These are phyloP conservation scores for Orbilia brochopaga DNA, from an alignment of 2,329 filamentous ascomycete genomes.

Conservation along the genomic window DNA sequence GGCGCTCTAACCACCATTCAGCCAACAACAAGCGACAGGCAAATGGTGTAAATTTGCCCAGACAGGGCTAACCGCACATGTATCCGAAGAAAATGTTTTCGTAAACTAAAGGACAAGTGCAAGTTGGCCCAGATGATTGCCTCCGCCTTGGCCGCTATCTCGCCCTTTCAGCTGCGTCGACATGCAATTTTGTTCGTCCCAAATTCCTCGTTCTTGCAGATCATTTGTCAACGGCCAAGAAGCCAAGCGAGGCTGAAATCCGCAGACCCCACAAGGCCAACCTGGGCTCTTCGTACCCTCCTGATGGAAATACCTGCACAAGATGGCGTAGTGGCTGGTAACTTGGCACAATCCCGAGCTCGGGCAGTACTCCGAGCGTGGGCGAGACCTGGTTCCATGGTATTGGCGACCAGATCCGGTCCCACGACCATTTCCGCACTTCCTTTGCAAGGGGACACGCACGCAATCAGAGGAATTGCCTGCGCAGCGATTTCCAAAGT, in stretches of 20 bases:
- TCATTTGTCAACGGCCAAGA: conserved; percentile 33
- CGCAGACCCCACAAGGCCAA: background rate
- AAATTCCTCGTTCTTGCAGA: background rate
- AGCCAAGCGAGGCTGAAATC: conserved; percentile 46
- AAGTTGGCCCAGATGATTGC: background rate
- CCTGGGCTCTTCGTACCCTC: background rate
- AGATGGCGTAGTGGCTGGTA: too few species aligned
- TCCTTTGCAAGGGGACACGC: too few species aligned
- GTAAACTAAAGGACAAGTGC: background rate
- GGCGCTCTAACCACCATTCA: background rate
- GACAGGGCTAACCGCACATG: background rate
- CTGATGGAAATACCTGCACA: too few species aligned
- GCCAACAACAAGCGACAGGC: background rate
- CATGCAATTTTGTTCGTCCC: background rate
- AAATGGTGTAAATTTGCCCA: background rate
- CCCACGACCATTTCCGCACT: too few species aligned
- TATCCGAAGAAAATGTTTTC: conserved; percentile 3
- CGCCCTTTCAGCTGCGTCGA: background rate
- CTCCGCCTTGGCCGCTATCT: background rate
- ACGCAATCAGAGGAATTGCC: background rate
- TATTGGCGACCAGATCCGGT: background rate
- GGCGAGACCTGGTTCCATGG: background rate
- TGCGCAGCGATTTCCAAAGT: too few species aligned
- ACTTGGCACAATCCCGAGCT: too few species aligned
- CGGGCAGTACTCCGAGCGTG: too few species aligned